Evolutionary conservation across 208 protist species (phyloP).

Genomic region (Acanthamoeba castellanii): DNA sequence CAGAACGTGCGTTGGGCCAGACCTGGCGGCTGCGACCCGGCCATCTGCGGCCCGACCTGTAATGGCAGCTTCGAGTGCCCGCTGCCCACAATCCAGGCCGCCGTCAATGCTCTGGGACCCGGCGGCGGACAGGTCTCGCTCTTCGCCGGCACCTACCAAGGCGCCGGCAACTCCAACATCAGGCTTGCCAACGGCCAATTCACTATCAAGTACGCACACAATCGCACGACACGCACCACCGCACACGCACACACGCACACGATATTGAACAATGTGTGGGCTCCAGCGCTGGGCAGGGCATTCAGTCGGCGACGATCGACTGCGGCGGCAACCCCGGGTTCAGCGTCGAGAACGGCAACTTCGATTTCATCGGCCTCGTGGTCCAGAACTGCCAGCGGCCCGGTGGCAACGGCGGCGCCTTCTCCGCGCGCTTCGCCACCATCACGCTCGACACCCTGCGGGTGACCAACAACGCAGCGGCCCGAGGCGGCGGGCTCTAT

Average conservation of each 20-base stretch:
- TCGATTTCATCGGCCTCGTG: constrained; percentile 17
- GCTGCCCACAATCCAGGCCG: background rate
- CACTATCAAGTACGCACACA: background rate
- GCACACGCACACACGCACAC: background rate
- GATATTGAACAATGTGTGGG: background rate
- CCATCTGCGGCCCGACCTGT: background rate
- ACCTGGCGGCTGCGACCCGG: background rate
- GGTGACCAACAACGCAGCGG: background rate
- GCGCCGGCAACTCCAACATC: background rate
- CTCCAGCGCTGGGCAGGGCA: background rate
- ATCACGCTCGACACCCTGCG: background rate
- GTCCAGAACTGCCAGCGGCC: constrained; percentile 6
- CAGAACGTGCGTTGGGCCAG: background rate
- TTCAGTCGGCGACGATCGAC: background rate
- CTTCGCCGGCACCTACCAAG: background rate
- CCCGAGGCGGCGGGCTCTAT: background rate
- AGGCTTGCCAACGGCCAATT: background rate
- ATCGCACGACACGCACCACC: too few species aligned
- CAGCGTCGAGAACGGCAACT: background rate
- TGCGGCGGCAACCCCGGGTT: background rate
- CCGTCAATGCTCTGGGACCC: background rate
- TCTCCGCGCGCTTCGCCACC: background rate
- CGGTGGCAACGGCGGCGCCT: background rate
- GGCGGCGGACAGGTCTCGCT: background rate
- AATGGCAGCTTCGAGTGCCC: constrained; percentile 42